Evolutionary conservation across 352 stramenopile genomes (phyloP), one percentile per base, ranked within the genome.

Genomic region (Phytophthora europaea): DNA sequence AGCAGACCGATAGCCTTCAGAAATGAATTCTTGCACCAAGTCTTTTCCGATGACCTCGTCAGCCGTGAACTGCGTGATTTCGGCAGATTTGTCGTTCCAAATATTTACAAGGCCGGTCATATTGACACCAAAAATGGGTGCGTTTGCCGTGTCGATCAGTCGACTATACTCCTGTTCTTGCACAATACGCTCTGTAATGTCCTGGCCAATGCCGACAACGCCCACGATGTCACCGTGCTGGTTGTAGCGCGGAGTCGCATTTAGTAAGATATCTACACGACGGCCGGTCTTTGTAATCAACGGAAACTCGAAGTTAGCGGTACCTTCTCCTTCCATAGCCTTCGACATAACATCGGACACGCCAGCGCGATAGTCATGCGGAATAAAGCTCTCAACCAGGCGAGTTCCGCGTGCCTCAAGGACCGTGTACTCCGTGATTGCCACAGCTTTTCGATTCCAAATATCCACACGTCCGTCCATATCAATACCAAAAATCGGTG

Each of bases 301-400:
- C n/a, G 88, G 89, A 65, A 97, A 95, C 69, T 97, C 89, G 54
- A 96, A 97, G 55, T 96, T 95, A 16, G 88, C 89, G 0, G 88
- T 94, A 40, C 87, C 87, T 22, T 85, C 65, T 9, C 87, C 90
- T 36, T 85, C 74, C 34, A 87, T 79, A 0, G 88, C 88, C 60
- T 92, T 88, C 7, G 74, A 81, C 43, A 97, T 80, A 4, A 95
- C 88, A 0, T 85, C 71, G 5, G 78, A 80, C 12, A 97, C 88
- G 6, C 76, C 78, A 7, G 67, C 67, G 13, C 88, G 83, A 61
- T 92, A 92, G 47, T 97, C 81, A 6, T 84, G 68, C 0, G 85
- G 85, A 69, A 98, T 98, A 67, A 98, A 98, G 34, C 91, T 83
- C n/a, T 97, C 81, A 12, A 99, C 91, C 6, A 99, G 70, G 7